Percentiles rank a stretch among this genome's conserved stretches.
These are phyloP conservation scores for Areca catechu DNA, from an alignment of 176 grass and related monocot species.

Conservation along the genomic window DNA sequence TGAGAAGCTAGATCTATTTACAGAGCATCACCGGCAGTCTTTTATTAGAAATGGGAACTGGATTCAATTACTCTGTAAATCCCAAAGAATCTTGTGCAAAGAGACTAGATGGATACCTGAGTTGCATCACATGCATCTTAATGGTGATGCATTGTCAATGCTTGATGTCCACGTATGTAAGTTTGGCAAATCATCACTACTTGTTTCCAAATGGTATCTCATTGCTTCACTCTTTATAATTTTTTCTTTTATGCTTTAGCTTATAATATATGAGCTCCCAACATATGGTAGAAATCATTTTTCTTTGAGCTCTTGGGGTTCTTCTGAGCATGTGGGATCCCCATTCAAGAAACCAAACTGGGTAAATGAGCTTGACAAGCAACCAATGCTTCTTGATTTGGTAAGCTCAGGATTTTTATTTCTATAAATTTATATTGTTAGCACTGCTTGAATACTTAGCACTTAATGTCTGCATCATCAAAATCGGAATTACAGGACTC, in stretches of 20 bases:
- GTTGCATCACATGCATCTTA: constrained; percentile 46
- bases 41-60: constrained; percentile 45
- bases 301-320: constrained; percentile 43
- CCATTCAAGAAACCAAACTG: constrained; percentile 53
- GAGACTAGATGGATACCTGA: constrained; percentile 35
- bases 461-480: constrained; percentile 12
- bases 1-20: constrained; percentile 32
- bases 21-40: constrained; percentile 42
- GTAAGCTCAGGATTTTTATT: constrained; percentile 31
- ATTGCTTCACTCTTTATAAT: not conserved
- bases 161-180: constrained; percentile 94
- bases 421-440: constrained; percentile 15
- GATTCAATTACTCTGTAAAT: constrained; percentile 39
- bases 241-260: constrained; percentile 29
- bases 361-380: constrained; percentile 58
- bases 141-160: constrained; percentile 32
- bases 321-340: constrained; percentile 22
- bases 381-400: constrained; percentile 49
- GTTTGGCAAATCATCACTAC: constrained; percentile 19
- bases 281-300: constrained; percentile 63
- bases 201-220: not conserved
- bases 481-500: constrained; percentile 31
- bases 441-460: constrained; percentile 10
- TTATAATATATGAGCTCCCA: constrained; percentile 77
- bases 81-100: constrained; percentile 23